Evolutionary conservation across 108 stramenopile genomes (phyloP).

Genomic region (Discostella stelligeroides): DNA sequence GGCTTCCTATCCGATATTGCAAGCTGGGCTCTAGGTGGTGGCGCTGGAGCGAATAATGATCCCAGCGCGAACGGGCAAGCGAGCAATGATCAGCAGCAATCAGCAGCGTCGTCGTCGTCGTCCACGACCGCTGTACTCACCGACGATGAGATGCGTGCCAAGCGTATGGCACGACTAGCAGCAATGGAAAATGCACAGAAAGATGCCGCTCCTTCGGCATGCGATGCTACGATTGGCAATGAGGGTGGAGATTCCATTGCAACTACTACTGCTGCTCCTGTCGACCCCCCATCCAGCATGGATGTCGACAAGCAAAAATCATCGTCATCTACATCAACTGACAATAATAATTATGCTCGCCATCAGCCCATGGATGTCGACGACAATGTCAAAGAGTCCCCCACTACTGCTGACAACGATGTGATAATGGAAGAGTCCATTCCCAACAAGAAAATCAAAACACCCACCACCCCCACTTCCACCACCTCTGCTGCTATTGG

Average conservation of each 20-base stretch:
- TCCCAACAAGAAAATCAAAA: slow-evolving; percentile 45
- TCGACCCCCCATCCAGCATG: no score
- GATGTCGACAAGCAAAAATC: no score
- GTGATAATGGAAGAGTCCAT: slow-evolving; percentile 24
- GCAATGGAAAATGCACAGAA: slow-evolving; percentile 28
- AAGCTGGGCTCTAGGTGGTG: slow-evolving; percentile 79
- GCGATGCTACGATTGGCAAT: background rate
- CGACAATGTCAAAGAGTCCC: slow-evolving; percentile 15
- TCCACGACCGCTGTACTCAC: slow-evolving; percentile 38
- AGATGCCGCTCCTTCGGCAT: background rate
- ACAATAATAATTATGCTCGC: background rate
- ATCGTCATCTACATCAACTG: no score
- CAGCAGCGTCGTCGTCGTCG: slow-evolving; percentile 19
- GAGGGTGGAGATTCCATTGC: background rate
- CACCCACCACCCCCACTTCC: background rate
- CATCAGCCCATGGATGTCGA: slow-evolving; percentile 59
- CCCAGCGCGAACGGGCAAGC: no score
- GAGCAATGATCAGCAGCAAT: slow-evolving; percentile 13
- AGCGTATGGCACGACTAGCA: slow-evolving; percentile 75
- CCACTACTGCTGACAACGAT: slow-evolving; percentile 20
- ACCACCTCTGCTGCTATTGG: no score
- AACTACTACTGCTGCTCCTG: no score
- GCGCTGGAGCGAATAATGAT: slow-evolving; percentile 41
- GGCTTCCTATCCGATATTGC: slow-evolving; percentile 79
- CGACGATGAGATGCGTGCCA: slow-evolving; percentile 81